Evolutionary conservation across 768 basidiomycete species (phyloP).

Genomic region (Leccinum fibrillosum): DNA sequence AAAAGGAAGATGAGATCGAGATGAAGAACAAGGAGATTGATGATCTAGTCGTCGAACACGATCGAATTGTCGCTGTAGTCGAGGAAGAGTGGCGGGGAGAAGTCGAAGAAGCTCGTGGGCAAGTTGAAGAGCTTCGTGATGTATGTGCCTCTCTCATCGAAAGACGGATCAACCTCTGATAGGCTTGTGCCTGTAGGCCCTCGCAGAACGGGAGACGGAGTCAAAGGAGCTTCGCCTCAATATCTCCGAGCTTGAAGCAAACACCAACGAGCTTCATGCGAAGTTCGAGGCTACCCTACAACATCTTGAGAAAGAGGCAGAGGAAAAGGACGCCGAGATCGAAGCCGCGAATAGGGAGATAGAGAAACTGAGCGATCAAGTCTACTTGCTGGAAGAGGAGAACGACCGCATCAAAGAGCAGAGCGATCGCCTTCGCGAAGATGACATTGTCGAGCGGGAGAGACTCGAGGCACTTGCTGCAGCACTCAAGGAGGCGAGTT

Average conservation of each 20-base stretch:
- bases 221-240: constrained; percentile 70
- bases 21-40: constrained; percentile 74
- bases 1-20: constrained; percentile 85
- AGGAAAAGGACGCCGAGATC: constrained; percentile 78
- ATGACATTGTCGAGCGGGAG: constrained; percentile 70
- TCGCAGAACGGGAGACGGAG: constrained; percentile 78
- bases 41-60: constrained; percentile 72
- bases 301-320: constrained; percentile 75
- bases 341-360: constrained; percentile 72
- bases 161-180: neutral
- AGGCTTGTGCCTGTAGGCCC: constrained; percentile 41
- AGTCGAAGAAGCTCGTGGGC: constrained; percentile 73
- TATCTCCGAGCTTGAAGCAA: constrained; percentile 72
- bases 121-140: constrained; percentile 77
- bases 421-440: constrained; percentile 61
- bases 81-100: constrained; percentile 89
- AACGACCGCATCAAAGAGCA: constrained; percentile 76
- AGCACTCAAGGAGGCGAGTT: constrained; percentile 76
- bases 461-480: constrained; percentile 60
- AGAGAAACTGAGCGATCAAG: constrained; percentile 73
- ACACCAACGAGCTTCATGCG: constrained; percentile 62
- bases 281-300: constrained; percentile 75
- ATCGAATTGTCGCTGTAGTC: constrained; percentile 66
- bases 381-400: constrained; percentile 86
- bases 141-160: constrained; percentile 37